Percentiles rank a stretch among this genome's conserved stretches.
Evolutionary conservation across 768 basidiomycete species (phyloP).

Genomic region (Amanita subjunquillea): DNA sequence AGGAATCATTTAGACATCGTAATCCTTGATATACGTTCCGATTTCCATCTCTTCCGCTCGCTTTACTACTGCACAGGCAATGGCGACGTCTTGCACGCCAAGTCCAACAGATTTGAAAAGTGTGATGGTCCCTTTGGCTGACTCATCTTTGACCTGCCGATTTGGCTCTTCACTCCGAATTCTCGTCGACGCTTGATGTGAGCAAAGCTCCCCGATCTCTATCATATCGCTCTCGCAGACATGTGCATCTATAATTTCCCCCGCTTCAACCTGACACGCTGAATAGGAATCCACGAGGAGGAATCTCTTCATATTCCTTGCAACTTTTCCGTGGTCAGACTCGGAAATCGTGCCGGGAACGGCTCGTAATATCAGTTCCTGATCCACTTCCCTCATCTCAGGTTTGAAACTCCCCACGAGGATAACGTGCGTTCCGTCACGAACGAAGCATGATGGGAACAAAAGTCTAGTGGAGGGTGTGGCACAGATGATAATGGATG

Average conservation of each 20-base stretch:
- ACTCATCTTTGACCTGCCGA: conserved; percentile 16
- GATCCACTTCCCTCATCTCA: conserved; percentile 72
- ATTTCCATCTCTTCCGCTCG: conserved; percentile 41
- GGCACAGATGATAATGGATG: conserved; percentile 63
- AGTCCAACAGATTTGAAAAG: conserved; percentile 87
- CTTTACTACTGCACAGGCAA: conserved; percentile 58
- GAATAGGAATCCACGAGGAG: conserved; percentile 70
- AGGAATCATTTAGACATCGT: conserved; percentile 20
- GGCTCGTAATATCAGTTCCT: conserved; percentile 43
- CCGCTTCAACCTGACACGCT: conserved; percentile 70
- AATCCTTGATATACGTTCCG: conserved; percentile 40
- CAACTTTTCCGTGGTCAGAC: background rate
- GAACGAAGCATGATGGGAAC: conserved; percentile 58
- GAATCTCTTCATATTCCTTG: conserved; percentile 10
- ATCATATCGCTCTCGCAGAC: conserved; percentile 30
- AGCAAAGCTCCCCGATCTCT: conserved; percentile 62
- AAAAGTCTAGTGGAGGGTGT: conserved; percentile 65
- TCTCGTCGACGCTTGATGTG: background rate
- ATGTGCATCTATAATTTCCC: conserved; percentile 57
- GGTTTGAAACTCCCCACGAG: conserved; percentile 79
- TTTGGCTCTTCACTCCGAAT: background rate
- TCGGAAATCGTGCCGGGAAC: conserved; percentile 3
- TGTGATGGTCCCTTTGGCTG: conserved; percentile 40
- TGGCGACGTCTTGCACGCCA: conserved; percentile 81
- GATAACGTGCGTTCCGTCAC: conserved; percentile 55